Evolutionary conservation across 1,284 basidiomycete species (phyloP).

Genomic region (Ganoderma resinaceum): DNA sequence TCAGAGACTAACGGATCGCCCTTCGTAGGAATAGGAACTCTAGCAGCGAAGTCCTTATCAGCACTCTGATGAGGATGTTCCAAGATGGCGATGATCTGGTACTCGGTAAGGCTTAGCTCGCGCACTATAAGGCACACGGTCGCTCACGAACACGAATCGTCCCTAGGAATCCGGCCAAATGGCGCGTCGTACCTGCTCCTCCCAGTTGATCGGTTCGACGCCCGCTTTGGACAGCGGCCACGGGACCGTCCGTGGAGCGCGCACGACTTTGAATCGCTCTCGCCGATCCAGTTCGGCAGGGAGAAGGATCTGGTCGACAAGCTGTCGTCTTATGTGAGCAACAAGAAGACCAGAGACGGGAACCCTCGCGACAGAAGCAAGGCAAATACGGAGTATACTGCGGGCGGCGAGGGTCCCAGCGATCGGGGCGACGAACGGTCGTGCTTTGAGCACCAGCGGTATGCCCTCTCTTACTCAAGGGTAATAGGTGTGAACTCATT

Average conservation of each 20-base stretch:
- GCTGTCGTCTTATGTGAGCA: conserved; percentile 34
- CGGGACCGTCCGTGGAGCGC: conserved; percentile 16
- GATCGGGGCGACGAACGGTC: conserved; percentile 33
- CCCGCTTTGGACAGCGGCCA: conserved; percentile 16
- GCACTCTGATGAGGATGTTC: conserved; percentile 10
- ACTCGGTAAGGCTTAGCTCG: conserved; percentile 25
- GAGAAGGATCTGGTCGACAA: conserved; percentile 35
- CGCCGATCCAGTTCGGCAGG: conserved; percentile 41
- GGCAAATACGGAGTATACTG: conserved; percentile 40
- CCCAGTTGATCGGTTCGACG: conserved; percentile 25
- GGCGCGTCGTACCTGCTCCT: conserved; percentile 45
- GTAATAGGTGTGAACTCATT: neutral
- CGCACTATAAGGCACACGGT: neutral
- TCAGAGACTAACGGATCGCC: neutral
- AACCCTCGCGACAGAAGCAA: conserved; percentile 36
- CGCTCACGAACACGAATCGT: neutral
- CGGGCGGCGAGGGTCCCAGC: conserved; percentile 22
- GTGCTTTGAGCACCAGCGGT: conserved; percentile 45
- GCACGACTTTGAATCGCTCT: conserved; percentile 40
- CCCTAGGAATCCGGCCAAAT: conserved; percentile 39
- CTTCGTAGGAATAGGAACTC: conserved; percentile 9
- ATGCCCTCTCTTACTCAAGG: neutral
- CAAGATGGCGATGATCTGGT: conserved; percentile 25
- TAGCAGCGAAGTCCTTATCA: conserved; percentile 19
- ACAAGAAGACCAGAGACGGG: conserved; percentile 34